Base-by-base conservation (phyloP, 2,329 filamentous ascomycete species). In the Aspergillus caelatus region DNA sequence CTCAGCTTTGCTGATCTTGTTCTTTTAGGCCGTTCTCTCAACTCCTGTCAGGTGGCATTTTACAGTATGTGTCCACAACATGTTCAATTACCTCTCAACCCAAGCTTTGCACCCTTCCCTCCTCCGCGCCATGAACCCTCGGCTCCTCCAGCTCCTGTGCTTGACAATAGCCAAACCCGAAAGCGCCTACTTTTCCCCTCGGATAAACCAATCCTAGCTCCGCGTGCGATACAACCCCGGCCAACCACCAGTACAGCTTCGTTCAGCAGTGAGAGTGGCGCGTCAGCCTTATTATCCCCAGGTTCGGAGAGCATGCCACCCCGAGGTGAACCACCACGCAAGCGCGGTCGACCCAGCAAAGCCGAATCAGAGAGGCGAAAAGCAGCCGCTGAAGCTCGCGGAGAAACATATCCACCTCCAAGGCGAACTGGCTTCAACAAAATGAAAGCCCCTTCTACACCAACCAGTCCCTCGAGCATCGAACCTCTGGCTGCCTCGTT, bases 331-430 rank as follows among this genome's bases (percentile, higher is more conserved):
- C 76, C 74, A 39, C 77, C 74, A 60, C 72, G 77, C 52, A 80
- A 80, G 75, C 73, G 79, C 60, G 79, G 79, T n/a, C 76, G 79
- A 19, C 79, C 79, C 62, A 81, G 73, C 65, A 81, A 81, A 70
- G 72, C 71, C 39, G 79, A 81, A 63, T 72, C 75, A 4, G 78
- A 79, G 64, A 74, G 77, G 55, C 78, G 78, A 39, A 78, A 71
- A 63, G 71, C 73, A 28, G 72, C 70, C 52, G 77, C 78, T 45
- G 76, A 79, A 66, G 74, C 77, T 41, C 75, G 74, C 36, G 78
- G 78, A 19, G 77, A 79, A 65, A 68, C 69, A 19, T 80, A 79
- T 63, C 77, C 77, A n/a, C 72, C 75, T 16, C 70, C 75, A 11
- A 70, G 75, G 36, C 66, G 74, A 30, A 66, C 68, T 11, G 67